Conservation (phyloP, 139 green algal species). For the Gonium pectorale region DNA sequence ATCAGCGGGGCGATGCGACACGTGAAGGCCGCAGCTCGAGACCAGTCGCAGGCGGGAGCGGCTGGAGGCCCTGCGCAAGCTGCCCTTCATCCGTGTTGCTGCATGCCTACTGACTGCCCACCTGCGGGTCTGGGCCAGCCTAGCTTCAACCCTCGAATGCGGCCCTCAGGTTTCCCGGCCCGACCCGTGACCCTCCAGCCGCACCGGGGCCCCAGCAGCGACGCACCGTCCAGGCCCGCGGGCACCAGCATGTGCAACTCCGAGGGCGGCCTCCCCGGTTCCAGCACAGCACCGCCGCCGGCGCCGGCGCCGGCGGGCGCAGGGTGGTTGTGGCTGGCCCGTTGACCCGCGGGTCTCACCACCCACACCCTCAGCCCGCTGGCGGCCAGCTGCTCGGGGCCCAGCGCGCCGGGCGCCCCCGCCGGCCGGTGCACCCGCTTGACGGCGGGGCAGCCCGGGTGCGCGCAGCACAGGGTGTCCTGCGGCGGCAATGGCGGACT, state of each 20-base stretch:
- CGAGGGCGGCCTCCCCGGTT: not conserved
- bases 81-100: no score
- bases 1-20: not conserved
- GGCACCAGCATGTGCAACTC: conserved; percentile 24
- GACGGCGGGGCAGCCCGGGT: not conserved
- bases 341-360: not conserved
- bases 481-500: not conserved
- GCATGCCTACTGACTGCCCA: no score
- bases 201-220: not conserved
- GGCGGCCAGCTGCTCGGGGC: not conserved
- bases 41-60: no score
- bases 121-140: no score
- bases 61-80: no score
- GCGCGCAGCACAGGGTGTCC: conserved; percentile 9
- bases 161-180: no score
- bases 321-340: conserved; percentile 15
- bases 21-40: no score
- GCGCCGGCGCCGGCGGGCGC: not conserved
- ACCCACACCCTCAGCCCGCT: conserved; percentile 27
- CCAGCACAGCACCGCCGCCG: not conserved
- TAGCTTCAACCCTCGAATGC: no score
- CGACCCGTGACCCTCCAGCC: not conserved
- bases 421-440: conserved; percentile 4
- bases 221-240: not conserved
- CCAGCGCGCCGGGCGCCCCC: not conserved